Evolutionary conservation across 169 alveolate genomes (phyloP).

Genomic region (Fabrea salina): DNA sequence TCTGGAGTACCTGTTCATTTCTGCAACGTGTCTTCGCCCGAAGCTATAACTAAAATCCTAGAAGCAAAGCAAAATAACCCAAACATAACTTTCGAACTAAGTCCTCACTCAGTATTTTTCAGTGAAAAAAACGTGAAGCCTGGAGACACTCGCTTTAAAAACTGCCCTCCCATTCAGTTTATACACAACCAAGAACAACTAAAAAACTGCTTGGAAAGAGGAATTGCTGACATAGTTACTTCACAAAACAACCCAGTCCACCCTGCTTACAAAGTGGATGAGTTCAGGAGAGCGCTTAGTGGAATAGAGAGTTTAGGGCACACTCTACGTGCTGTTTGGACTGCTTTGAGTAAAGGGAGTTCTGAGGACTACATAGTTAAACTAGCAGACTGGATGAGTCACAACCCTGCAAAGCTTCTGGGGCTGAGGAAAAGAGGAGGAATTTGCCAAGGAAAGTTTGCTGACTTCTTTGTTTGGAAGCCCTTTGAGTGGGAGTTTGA

Average conservation of each 20-base stretch:
- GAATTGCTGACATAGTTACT: background rate
- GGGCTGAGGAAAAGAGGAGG: background rate
- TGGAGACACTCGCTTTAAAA: constrained; percentile 8
- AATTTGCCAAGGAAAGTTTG: constrained; percentile 13
- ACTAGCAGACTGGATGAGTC: background rate
- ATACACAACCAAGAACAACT: background rate
- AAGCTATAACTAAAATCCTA: background rate
- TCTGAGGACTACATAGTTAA: constrained; percentile 13
- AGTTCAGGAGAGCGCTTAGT: background rate
- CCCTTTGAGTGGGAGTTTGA: background rate
- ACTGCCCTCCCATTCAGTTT: constrained; percentile 7
- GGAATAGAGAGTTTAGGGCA: background rate
- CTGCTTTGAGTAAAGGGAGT: background rate
- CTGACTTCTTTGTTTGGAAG: constrained; percentile 12
- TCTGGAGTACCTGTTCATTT: background rate
- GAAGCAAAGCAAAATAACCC: background rate
- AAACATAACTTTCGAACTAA: background rate
- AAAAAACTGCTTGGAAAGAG: background rate
- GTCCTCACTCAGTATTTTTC: constrained; percentile 4
- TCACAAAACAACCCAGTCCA: background rate
- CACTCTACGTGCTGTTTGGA: constrained; percentile 7
- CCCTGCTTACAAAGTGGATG: background rate
- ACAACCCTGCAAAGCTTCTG: constrained; percentile 14
- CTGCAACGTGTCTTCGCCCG: constrained; percentile 6
- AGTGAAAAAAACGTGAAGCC: background rate